These are phyloP conservation scores for Lignosus rhinocerotis DNA, from an alignment of 1,284 basidiomycete genomes.

Conservation along the genomic window DNA sequence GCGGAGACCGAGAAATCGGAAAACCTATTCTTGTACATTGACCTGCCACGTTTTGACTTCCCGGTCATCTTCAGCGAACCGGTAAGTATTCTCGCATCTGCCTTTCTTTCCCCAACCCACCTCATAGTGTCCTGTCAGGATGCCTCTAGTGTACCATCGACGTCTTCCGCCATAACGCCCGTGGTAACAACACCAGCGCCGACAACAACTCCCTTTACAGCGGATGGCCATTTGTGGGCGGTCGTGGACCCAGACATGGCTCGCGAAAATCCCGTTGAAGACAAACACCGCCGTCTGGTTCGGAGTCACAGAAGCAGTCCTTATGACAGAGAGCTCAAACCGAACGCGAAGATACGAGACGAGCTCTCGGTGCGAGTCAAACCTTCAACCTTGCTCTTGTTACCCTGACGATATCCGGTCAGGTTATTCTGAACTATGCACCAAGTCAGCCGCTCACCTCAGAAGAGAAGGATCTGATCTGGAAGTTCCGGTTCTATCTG, in stretches of 20 bases:
- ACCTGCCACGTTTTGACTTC: conserved; percentile 96
- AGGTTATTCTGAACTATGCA: conserved; percentile 91
- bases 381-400: background rate
- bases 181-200: conserved; percentile 35
- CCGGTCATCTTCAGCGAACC: conserved; percentile 96
- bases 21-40: conserved; percentile 91
- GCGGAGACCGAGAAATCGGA: conserved; percentile 87
- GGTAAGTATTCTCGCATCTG: conserved; percentile 40
- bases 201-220: conserved; percentile 50
- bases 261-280: conserved; percentile 94
- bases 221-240: conserved; percentile 81
- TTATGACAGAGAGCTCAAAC: conserved; percentile 94
- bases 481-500: conserved; percentile 99
- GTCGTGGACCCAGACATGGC: conserved; percentile 90
- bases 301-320: conserved; percentile 94
- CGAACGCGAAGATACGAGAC: conserved; percentile 93
- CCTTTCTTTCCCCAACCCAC: too few species aligned
- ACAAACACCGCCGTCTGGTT: conserved; percentile 93
- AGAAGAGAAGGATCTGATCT: conserved; percentile 94
- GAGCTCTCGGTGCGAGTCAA: conserved; percentile 74
- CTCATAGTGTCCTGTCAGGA: conserved; percentile 28
- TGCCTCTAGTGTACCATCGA: conserved; percentile 38
- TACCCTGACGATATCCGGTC: background rate
- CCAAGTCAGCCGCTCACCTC: conserved; percentile 87
- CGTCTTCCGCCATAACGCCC: conserved; percentile 40